Evolutionary conservation across 495 filamentous ascomycete species (phyloP), one percentile per base, ranked within the genome.

Genomic region (Emericellopsis terricola): DNA sequence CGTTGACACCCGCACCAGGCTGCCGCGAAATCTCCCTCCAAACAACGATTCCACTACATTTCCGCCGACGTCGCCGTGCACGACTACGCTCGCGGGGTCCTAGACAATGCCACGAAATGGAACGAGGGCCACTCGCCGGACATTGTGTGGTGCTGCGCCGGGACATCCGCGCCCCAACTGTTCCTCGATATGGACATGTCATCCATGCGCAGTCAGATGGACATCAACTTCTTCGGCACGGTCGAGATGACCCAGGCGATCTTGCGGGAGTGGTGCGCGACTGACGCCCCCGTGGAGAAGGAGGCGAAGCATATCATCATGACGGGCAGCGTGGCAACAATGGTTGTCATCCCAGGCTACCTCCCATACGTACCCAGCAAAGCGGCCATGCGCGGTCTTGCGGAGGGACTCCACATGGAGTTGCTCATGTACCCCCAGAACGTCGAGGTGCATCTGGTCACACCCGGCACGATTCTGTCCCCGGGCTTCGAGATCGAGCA

Each of bases 61-160:
- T 75, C 71, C 42, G 85, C 82, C 30, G 91, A 97, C 57, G 68
- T 96, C 23, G 75, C 74, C 16, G 55, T 67, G 39, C 51, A 70
- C 37, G 55, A 64, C 30, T 86, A 83, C 48, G 76, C 76, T 33
- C 56, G 59, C 9, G 62, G 69, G 21, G 55, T 92, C 2, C 55
- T 94, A 27, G 58, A 62, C 8, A 77, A 91, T 49, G 75, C 76
- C 34, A 77, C 71, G 7, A 55, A 66, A n/a, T 96, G 87, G 89
- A 94, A 94, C 54, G 55, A 71, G 41, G 74, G 71, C 24, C 43
- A 54, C 15, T 55, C 71, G 8, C 82, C 84, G 0, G 86, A 94
- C 46, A 65, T 93, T 36, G 78, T 94, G 28, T 96, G 89, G 86
- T 85, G 81, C 50, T 76, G 81, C 38, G 91, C 89, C 9, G 86